Conservation (phyloP, 169 alveolate genomes). For the Plasmodium coatneyi region DNA sequence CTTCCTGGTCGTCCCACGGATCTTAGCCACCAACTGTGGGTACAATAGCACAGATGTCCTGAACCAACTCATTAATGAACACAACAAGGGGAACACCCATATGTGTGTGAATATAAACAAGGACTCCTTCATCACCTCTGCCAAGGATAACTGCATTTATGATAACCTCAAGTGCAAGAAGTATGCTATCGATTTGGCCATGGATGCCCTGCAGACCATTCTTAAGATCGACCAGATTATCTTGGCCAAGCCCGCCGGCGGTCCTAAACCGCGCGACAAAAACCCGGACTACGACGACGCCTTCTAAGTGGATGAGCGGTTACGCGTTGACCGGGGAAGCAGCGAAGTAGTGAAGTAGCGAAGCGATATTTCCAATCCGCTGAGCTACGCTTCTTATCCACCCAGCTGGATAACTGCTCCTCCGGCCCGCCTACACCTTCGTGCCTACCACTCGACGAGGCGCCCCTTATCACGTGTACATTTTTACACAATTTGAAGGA, state of each 20-base stretch:
- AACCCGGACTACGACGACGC: slow-evolving; percentile 82
- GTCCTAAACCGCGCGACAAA: slow-evolving; percentile 95
- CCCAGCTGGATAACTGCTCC: neutral
- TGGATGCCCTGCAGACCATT: slow-evolving; percentile 97
- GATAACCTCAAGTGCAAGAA: slow-evolving; percentile 96
- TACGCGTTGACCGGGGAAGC: neutral
- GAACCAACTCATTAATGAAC: slow-evolving; percentile 87
- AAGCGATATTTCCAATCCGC: neutral
- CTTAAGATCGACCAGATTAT: slow-evolving; percentile 98
- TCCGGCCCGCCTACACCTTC: neutral
- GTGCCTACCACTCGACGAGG: neutral
- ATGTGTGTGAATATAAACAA: slow-evolving; percentile 83
- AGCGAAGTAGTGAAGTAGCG: neutral
- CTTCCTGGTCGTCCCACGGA: slow-evolving; percentile 95
- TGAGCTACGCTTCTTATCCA: neutral
- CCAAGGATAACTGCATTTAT: slow-evolving; percentile 76
- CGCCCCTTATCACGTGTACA: neutral
- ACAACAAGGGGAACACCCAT: slow-evolving; percentile 80
- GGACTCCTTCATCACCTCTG: slow-evolving; percentile 73
- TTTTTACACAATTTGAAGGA: neutral
- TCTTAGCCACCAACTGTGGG: slow-evolving; percentile 98
- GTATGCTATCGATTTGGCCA: slow-evolving; percentile 96
- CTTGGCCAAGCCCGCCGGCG: slow-evolving; percentile 99
- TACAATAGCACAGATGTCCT: slow-evolving; percentile 89
- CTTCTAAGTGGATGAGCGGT: neutral